Percentiles rank a stretch among this genome's conserved stretches.
Evolutionary conservation across 2,329 filamentous ascomycete species (phyloP).

Genomic region (Diaporthe sp.): DNA sequence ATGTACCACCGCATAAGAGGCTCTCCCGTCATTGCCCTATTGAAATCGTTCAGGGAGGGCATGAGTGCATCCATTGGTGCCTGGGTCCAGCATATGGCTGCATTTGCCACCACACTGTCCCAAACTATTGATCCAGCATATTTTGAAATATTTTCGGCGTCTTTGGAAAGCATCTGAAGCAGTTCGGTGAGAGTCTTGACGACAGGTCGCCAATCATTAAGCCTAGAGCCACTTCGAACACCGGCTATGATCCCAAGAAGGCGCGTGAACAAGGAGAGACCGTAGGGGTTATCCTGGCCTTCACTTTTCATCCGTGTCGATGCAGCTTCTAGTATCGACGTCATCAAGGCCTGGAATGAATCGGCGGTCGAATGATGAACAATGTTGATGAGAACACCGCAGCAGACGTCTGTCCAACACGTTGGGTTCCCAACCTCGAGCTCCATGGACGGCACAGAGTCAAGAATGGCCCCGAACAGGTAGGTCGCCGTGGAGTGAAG

Average conservation of each 20-base stretch:
- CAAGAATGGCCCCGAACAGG: constrained; percentile 66
- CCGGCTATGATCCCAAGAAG: constrained; percentile 79
- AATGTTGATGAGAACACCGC: constrained; percentile 82
- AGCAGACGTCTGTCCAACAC: constrained; percentile 75
- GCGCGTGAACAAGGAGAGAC: constrained; percentile 63
- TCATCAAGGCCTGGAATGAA: constrained; percentile 78
- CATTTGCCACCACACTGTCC: constrained; percentile 69
- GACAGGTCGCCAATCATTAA: constrained; percentile 79
- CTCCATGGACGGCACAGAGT: constrained; percentile 64
- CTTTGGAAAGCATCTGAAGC: constrained; percentile 62
- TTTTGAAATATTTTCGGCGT: constrained; percentile 51
- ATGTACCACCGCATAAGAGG: constrained; percentile 81
- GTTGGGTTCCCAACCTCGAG: constrained; percentile 60
- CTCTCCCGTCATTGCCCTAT: constrained; percentile 74
- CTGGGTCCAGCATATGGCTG: constrained; percentile 78
- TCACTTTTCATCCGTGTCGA: constrained; percentile 52
- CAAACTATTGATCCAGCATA: constrained; percentile 63
- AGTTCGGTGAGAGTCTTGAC: constrained; percentile 68
- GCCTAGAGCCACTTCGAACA: constrained; percentile 84
- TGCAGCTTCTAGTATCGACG: constrained; percentile 69
- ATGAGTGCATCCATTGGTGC: constrained; percentile 86
- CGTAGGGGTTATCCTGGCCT: constrained; percentile 52
- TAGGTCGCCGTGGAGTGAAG: constrained; percentile 72
- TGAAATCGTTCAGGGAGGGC: constrained; percentile 75
- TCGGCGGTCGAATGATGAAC: constrained; percentile 85